Conservation (phyloP, 495 filamentous ascomycete species). For the Penicillium turbatum region DNA sequence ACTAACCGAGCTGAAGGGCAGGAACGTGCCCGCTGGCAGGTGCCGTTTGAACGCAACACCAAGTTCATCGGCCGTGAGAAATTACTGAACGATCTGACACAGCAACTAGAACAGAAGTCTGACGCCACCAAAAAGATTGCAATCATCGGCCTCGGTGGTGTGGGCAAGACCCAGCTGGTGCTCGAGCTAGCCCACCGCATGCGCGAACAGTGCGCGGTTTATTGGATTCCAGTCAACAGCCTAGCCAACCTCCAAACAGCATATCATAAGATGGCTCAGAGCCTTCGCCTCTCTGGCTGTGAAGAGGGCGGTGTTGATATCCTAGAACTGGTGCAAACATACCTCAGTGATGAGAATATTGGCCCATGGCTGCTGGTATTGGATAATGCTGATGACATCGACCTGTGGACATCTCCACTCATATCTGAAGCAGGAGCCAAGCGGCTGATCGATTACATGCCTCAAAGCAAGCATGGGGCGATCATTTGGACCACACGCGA, state of each 20-base stretch:
- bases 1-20: no score
- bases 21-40: no score
- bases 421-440: no score
- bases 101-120: no score
- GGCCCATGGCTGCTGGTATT: slow-evolving; percentile 36
- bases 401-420: slow-evolving; percentile 3
- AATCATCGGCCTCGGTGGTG: slow-evolving; percentile 43
- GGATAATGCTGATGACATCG: slow-evolving; percentile 31
- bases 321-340: slow-evolving; percentile 22
- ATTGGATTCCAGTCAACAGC: slow-evolving; percentile 45
- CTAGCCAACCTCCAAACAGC: slow-evolving; percentile 37
- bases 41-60: no score
- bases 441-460: background rate
- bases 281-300: slow-evolving; percentile 15
- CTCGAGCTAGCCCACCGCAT: slow-evolving; percentile 44
- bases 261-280: slow-evolving; percentile 36
- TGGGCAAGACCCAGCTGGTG: slow-evolving; percentile 50
- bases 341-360: slow-evolving; percentile 19
- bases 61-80: no score
- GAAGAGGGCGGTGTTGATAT: slow-evolving; percentile 16
- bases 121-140: no score
- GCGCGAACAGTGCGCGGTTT: slow-evolving; percentile 41
- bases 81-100: no score
- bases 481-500: background rate
- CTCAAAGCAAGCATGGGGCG: background rate